These are phyloP conservation scores for Sarocladium kiliense DNA, from an alignment of 2,329 filamentous ascomycete species.

Conservation along the genomic window DNA sequence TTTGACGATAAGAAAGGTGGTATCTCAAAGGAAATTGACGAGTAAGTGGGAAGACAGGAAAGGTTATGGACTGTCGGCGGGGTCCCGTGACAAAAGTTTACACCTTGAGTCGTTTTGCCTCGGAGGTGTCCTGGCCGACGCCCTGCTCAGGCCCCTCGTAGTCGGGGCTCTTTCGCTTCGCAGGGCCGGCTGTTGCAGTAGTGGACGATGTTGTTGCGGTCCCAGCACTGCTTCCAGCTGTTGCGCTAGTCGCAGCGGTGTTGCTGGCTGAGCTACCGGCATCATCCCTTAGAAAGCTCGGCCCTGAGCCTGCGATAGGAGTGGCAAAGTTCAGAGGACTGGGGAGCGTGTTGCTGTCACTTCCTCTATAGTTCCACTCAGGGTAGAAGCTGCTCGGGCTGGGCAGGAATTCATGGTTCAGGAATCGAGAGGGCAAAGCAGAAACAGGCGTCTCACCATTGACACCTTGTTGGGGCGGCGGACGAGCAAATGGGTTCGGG, in stretches of 20 bases:
- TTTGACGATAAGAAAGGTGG: slow-evolving; percentile 9
- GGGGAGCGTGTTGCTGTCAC: slow-evolving; percentile 79
- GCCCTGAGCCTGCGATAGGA: slow-evolving; percentile 59
- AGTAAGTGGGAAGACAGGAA: neutral
- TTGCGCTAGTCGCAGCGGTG: slow-evolving; percentile 13
- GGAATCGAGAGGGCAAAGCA: slow-evolving; percentile 84
- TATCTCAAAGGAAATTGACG: slow-evolving; percentile 6
- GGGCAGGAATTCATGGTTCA: slow-evolving; percentile 80
- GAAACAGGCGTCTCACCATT: slow-evolving; percentile 72
- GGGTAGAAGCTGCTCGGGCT: slow-evolving; percentile 90
- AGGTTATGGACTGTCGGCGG: neutral
- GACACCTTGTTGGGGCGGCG: slow-evolving; percentile 64
- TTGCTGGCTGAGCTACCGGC: slow-evolving; percentile 10
- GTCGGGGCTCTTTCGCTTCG: slow-evolving; percentile 56
- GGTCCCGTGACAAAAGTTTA: neutral
- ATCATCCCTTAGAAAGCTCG: slow-evolving; percentile 59
- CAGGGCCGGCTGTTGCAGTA: slow-evolving; percentile 16
- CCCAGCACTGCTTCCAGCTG: slow-evolving; percentile 15
- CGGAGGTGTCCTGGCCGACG: slow-evolving; percentile 35
- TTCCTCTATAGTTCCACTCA: slow-evolving; percentile 74
- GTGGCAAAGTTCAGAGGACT: slow-evolving; percentile 93
- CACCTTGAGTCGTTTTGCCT: slow-evolving; percentile 49
- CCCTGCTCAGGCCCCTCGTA: slow-evolving; percentile 32
- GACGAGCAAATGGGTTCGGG: slow-evolving; percentile 91
- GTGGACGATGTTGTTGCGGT: slow-evolving; percentile 12